Evolutionary conservation across 1,284 basidiomycete genomes (phyloP).

Genomic region (Naganishia sp.): DNA sequence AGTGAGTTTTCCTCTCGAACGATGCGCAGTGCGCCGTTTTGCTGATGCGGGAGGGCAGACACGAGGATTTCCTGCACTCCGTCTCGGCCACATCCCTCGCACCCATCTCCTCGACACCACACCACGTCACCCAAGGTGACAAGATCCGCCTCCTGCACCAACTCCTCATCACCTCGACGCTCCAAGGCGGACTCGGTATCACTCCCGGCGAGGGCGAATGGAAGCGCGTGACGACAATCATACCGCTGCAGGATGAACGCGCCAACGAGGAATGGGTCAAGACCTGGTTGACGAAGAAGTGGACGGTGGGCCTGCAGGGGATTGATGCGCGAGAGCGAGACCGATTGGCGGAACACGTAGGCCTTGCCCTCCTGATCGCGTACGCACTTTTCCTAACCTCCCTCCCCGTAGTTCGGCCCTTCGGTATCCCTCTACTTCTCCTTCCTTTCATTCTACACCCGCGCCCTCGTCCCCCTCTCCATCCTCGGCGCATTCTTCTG

Average conservation of each 20-base stretch:
- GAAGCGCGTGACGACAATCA: conserved; percentile 74
- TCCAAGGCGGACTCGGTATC: conserved; percentile 77
- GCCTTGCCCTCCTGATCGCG: conserved; percentile 35
- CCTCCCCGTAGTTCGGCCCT: conserved; percentile 72
- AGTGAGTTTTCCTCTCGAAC: conserved; percentile 58
- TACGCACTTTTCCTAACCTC: background rate
- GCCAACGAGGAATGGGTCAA: conserved; percentile 69
- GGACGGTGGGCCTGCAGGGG: conserved; percentile 60
- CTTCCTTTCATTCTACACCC: conserved; percentile 81
- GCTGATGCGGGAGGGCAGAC: conserved; percentile 1
- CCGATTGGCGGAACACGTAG: conserved; percentile 58
- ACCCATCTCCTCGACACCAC: conserved; percentile 57
- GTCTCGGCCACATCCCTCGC: conserved; percentile 63
- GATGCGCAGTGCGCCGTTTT: background rate
- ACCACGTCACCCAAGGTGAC: conserved; percentile 64
- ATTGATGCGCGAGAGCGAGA: conserved; percentile 59
- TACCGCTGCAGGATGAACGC: conserved; percentile 76
- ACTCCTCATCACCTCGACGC: conserved; percentile 68
- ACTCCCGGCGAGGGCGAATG: conserved; percentile 69
- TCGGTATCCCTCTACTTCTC: conserved; percentile 86
- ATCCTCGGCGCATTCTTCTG: conserved; percentile 47
- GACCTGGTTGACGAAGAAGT: conserved; percentile 62
- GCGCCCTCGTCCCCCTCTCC: conserved; percentile 64
- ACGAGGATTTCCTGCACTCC: conserved; percentile 56
- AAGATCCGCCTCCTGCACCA: conserved; percentile 75